Evolutionary conservation across 768 basidiomycete species (phyloP), one percentile per base, ranked within the genome.

Genomic region (Suillus discolor): DNA sequence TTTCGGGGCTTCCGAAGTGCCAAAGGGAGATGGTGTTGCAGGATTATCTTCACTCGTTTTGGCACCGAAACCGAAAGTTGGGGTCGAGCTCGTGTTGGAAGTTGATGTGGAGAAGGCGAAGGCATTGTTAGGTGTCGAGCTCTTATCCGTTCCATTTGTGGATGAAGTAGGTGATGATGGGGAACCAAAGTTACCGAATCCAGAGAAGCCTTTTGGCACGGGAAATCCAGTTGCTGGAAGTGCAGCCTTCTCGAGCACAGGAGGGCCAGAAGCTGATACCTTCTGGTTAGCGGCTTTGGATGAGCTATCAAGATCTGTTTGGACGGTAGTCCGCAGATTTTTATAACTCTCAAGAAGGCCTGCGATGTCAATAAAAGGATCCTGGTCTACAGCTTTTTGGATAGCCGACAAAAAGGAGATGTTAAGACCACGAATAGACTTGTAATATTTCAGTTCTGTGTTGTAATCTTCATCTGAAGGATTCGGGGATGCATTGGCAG

Each of bases 351-450:
- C 84, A 11, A 90, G 69, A 6, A 89, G 65, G 38, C 78, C 73
- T n/a, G 83, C 77, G 13, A 91, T 72, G 67, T 93, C 89, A n/a
- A 77, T 73, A 73, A 92, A 93, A 2, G 91, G 89, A 75, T 93
- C 91, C 18, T 83, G 78, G 59, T 89, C 85, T 25, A 91, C 79
- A 25, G 85, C 84, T 65, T 84, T 83, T 38, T 84, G 80, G 62
- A 91, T 73, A 16, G 85, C 82, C n/a, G 83, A 78, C 28, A 90
- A 73, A 66, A 93, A 79, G 3, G 89, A 90, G 41, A 83, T 76
- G 71, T 93, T 93, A 49, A 93, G 81, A 16, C 91, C 91, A 42
- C 92, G 87, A n/a, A 93, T 82, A 31, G 87, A 84, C 47, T 79
- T 85, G 77, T 87, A 92, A 72, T 89, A 92, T 62, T 85, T 84